Base-by-base conservation (phyloP, 1,284 basidiomycete genomes). In the Puccinia coronata region DNA sequence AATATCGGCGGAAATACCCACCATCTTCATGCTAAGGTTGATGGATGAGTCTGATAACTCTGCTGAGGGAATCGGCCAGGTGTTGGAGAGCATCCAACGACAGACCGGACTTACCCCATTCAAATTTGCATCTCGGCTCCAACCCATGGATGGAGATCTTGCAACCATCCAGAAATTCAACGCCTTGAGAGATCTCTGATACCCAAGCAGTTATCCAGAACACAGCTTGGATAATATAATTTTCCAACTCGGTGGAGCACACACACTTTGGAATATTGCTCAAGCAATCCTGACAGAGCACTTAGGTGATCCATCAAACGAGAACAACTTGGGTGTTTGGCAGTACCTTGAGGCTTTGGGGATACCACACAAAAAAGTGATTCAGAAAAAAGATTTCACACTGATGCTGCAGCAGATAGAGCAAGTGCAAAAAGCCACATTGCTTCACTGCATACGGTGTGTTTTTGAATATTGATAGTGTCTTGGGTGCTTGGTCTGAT, bases 331-430 rank as follows among this genome's bases (percentile, higher is more conserved):
- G 20, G 74, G 74, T 31, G 74, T 63, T 49, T 63, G 61, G 57
- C 74, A 65, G 41, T 61, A 61, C 28, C 57, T 49, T n/a, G 47
- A 41, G 47, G 61, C 1, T 28, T 65, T 65, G 20, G 74, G 59
- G 4, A 61, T 76, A 31, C 59, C 47, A 43, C 53, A 61, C n/a
- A 31, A 76, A 31, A 63, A 76, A 65, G 74, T 49, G 12, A 47
- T 76, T 20, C 57, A 63, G 43, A 67, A 67, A 25, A 67, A 67
- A 39, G 65, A 67, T 25, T 41, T 67, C 43, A 18, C 65, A 43
- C 39, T 61, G 18, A 61, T 76, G 57, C 23, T 61, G 36, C 25
- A 47, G 34, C 57, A 63, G 28, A 59, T 57, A 14, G 31, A 57
- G 39, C 57, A 23, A 25, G 59, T 76, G 3, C 47, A 47, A 28